These are phyloP conservation scores for Capronia coronata DNA, from an alignment of 2,329 filamentous ascomycete species.

Conservation along the genomic window DNA sequence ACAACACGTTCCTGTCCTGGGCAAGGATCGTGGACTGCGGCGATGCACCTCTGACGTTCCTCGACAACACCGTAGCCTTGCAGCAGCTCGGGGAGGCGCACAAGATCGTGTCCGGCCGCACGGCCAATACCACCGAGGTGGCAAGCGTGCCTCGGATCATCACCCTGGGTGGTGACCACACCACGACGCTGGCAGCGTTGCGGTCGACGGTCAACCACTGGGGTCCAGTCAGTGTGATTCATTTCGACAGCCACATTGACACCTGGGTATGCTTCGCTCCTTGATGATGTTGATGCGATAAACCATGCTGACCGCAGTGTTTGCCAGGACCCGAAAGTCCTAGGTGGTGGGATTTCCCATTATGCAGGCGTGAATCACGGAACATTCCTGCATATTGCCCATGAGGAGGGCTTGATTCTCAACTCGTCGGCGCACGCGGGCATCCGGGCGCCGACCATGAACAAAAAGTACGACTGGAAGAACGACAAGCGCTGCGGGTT, in stretches of 20 bases:
- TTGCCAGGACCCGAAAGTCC: conserved; percentile 41
- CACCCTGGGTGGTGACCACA: conserved; percentile 51
- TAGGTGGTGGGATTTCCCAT: conserved; percentile 47
- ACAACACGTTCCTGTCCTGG: conserved; percentile 43
- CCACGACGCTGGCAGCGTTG: conserved; percentile 49
- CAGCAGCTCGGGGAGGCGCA: conserved; percentile 49
- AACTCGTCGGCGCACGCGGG: conserved; percentile 53
- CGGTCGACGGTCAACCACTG: conserved; percentile 45
- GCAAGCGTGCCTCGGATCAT: conserved; percentile 46
- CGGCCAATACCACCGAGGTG: conserved; percentile 37
- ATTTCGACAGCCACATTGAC: conserved; percentile 52
- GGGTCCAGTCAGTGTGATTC: conserved; percentile 51
- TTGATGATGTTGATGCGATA: too few species aligned
- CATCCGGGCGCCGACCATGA: conserved; percentile 48
- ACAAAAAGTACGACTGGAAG: conserved; percentile 45
- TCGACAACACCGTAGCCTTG: conserved; percentile 51
- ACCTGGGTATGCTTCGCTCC: conserved; percentile 43
- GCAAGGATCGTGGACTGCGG: conserved; percentile 51
- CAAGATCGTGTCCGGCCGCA: conserved; percentile 43
- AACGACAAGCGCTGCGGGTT: conserved; percentile 52
- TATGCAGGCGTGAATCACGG: conserved; percentile 53
- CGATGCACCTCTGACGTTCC: conserved; percentile 46
- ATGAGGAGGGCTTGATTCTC: conserved; percentile 51
- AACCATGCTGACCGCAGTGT: conserved; percentile 1
- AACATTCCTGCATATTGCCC: conserved; percentile 52